Conservation (phyloP, 768 basidiomycete genomes). For the Kwoniella pini region DNA sequence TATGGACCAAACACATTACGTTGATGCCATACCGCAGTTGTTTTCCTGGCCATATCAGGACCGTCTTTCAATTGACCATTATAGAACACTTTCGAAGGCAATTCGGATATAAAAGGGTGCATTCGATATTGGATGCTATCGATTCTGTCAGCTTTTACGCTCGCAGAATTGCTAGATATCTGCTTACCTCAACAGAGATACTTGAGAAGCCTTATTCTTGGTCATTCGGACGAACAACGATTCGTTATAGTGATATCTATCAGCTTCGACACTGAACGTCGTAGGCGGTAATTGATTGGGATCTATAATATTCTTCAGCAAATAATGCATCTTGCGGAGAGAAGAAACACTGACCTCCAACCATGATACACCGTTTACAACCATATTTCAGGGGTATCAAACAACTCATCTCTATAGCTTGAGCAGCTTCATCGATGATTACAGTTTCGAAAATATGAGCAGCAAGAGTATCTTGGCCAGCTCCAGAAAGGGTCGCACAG, state of each 20-base stretch:
- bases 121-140: conserved; percentile 97
- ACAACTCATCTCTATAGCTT: conserved; percentile 91
- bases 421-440: conserved; percentile 97
- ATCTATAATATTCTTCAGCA: conserved; percentile 44
- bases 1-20: conserved; percentile 78
- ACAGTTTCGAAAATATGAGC: conserved; percentile 87
- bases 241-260: conserved; percentile 75
- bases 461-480: conserved; percentile 84
- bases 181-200: conserved; percentile 83
- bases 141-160: neutral
- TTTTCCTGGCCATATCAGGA: conserved; percentile 81
- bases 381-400: conserved; percentile 91
- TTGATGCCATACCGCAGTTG: conserved; percentile 80
- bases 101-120: conserved; percentile 90
- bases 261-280: conserved; percentile 67
- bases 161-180: too few relatives aligned
- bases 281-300: conserved; percentile 88
- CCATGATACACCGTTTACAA: conserved; percentile 81
- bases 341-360: conserved; percentile 66
- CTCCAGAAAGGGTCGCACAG: conserved; percentile 87
- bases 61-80: conserved; percentile 76
- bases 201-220: conserved; percentile 72
- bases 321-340: too few relatives aligned
- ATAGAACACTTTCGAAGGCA: conserved; percentile 90
- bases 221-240: conserved; percentile 86